Conservation (phyloP, 148 eudicot species). For the Pouteria glomerata region DNA sequence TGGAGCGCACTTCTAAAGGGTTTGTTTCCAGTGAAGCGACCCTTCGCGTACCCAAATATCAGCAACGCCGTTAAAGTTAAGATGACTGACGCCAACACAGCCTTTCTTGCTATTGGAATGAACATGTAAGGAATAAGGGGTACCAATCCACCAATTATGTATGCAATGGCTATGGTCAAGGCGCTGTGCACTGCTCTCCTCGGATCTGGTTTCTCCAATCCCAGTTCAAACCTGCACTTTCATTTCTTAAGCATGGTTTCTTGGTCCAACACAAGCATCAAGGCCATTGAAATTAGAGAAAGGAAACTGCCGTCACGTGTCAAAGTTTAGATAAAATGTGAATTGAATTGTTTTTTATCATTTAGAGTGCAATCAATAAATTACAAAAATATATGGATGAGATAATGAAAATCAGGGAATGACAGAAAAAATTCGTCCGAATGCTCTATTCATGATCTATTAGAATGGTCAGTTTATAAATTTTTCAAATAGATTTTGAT, state of each 20-base stretch:
- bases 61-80: constrained; percentile 66
- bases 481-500: no score
- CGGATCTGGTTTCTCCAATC: constrained; percentile 94
- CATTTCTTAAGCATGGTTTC: not conserved
- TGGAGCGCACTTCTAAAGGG: constrained; percentile 69
- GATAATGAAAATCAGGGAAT: no score
- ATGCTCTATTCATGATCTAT: no score
- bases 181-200: constrained; percentile 88
- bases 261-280: not conserved
- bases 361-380: no score
- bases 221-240: constrained; percentile 77
- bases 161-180: constrained; percentile 72
- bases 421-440: no score
- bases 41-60: constrained; percentile 82
- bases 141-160: constrained; percentile 76
- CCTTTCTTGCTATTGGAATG: constrained; percentile 49
- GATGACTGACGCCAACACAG: constrained; percentile 56
- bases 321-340: no score
- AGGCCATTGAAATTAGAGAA: not conserved
- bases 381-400: no score
- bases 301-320: no score
- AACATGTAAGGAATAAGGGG: constrained; percentile 80
- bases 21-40: constrained; percentile 61
- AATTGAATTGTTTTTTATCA: no score
- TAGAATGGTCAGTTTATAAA: no score